phyloP scores from a whole-genome alignment of 2,329 filamentous ascomycete genomes.

The Apiospora kogelbergensis region DNA sequence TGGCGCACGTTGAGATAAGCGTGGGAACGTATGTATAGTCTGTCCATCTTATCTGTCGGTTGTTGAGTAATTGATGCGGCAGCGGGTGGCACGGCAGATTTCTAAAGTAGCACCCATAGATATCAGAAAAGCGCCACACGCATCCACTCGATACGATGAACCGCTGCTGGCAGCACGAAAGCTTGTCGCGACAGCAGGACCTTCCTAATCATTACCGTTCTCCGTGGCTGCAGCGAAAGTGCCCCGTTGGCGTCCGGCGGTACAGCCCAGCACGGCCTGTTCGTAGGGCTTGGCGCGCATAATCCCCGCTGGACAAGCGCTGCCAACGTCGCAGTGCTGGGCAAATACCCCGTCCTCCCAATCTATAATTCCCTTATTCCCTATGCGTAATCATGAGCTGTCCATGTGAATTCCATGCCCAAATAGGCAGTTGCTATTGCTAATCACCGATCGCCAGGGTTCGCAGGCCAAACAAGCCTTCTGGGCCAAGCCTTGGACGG shows the following conservation, averaged over 20 bases:
- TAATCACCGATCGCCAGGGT: not conserved
- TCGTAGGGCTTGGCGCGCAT: not conserved
- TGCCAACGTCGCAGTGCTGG: not conserved
- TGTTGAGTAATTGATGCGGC: not conserved
- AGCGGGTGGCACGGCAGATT: not conserved
- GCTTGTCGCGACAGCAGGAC: not conserved
- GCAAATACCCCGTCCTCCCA: not conserved
- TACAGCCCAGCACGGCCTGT: not conserved
- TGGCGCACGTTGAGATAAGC: not conserved
- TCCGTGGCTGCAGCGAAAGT: not conserved
- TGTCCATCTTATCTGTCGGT: not conserved
- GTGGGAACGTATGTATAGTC: not conserved
- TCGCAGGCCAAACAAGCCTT: not conserved
- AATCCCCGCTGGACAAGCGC: not conserved
- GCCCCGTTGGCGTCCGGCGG: not conserved
- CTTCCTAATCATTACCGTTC: not conserved
- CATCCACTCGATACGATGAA: not conserved
- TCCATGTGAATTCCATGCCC: not conserved
- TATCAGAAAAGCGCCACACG: not conserved
- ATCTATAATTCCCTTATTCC: not conserved
- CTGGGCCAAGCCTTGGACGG: not conserved
- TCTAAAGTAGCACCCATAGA: not conserved
- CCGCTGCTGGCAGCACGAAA: not conserved
- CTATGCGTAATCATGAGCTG: not conserved
- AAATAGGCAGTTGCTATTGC: not conserved